A percentile compares a stretch with the other conserved stretches of the same genome.
Conservation (phyloP, 2,329 filamentous ascomycete genomes). For the Penicillium sclerotigenum region DNA sequence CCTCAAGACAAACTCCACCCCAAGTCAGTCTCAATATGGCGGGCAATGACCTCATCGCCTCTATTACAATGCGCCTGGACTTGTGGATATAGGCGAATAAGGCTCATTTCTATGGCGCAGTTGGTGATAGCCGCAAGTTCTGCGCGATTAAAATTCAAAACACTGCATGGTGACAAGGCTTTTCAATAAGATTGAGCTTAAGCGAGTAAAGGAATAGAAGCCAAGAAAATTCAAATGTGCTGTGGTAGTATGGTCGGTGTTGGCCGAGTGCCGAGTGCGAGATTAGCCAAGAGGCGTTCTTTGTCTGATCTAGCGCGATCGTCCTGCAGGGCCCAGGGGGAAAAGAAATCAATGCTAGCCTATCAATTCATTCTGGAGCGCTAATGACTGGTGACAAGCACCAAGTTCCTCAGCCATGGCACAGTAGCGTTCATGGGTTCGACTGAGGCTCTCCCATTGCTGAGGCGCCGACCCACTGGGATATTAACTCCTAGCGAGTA, state of each 20-base stretch:
- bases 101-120: conserved; percentile 22
- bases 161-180: conserved; percentile 12
- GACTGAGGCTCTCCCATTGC: conserved; percentile 10
- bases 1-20: background rate
- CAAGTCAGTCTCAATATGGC: background rate
- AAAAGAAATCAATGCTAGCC: conserved; percentile 13
- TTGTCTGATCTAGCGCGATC: conserved; percentile 6
- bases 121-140: conserved; percentile 28
- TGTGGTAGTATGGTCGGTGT: background rate
- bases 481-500: conserved; percentile 17
- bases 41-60: background rate
- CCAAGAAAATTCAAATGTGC: background rate
- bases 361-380: conserved; percentile 18
- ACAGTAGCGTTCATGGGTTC: background rate
- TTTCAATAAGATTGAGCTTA: background rate
- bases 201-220: background rate
- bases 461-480: conserved; percentile 10
- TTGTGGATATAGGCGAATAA: conserved; percentile 2
- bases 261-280: conserved; percentile 5
- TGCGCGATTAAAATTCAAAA: background rate
- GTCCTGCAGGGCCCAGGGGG: background rate
- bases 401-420: conserved; percentile 1
- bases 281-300: background rate
- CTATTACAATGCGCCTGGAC: background rate
- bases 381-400: conserved; percentile 5